Base-by-base conservation (phyloP, 768 basidiomycete species). In the Macrolepiota fuliginosa region DNA sequence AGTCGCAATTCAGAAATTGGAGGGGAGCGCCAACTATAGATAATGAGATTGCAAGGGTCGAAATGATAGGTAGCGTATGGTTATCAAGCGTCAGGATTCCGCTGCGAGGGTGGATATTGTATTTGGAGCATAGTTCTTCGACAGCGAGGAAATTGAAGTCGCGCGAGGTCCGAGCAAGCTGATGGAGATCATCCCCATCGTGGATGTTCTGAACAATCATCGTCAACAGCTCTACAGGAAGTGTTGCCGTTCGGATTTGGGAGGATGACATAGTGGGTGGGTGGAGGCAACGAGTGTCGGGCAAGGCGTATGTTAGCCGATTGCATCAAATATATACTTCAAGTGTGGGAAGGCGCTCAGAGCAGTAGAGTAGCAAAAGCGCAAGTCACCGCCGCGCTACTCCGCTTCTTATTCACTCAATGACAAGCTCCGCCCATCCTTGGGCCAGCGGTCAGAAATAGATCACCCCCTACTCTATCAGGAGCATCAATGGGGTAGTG, bases 81-180 rank as follows among this genome's bases (percentile, higher is more conserved):
- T 22, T 27, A 7, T 61, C 46, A 27, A 61, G 60, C 3, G 25
- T 19, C 24, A 61, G 37, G 4, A 24, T 39, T 12, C 45, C 60
- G 15, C 19, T n/a, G 12, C 35, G 35, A 25, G 46, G 42, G 6
- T 55, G 42, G 24, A 61, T 19, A 13, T 46, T 32, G 46, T 61
- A 55, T 46, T 46, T 49, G 4, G 60, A 55, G 19, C 60, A 61
- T 25, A 55, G 19, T 40, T 49, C 24, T 3, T 37, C 45, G 42
- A 61, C 45, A 13, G 54, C 40, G 25, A 61, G 60, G 45, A 61
- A 55, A 17, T 61, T 61, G 53, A 61, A 32, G 60, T 61, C 46
- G 54, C 60, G 60, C 10, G 60, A 61, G 19, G 24, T 19, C n/a
- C 54, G 60, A 3, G 60, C 60, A 13, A 61, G 40, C 4, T 12